Conservation (phyloP, 1,284 basidiomycete genomes). For the Taiwanofungus camphoratus region DNA sequence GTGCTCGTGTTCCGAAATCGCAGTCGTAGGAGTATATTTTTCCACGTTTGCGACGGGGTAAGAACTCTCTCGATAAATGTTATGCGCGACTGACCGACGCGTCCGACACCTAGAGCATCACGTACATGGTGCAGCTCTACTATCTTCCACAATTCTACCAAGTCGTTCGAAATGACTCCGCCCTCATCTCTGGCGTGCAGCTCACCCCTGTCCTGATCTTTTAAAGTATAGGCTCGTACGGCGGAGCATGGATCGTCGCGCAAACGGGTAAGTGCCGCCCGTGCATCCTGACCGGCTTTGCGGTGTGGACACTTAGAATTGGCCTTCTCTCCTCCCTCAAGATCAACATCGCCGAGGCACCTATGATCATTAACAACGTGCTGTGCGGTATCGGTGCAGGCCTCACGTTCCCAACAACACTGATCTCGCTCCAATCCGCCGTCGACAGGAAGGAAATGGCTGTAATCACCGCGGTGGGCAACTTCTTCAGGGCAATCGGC, state of each 20-base stretch:
- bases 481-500: constrained; percentile 35
- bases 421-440: constrained; percentile 26
- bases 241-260: constrained; percentile 11
- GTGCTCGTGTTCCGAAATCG: constrained; percentile 36
- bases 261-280: constrained; percentile 29
- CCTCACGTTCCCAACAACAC: constrained; percentile 17
- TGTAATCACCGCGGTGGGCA: constrained; percentile 19
- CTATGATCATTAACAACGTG: constrained; percentile 36
- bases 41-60: constrained; percentile 29
- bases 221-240: constrained; percentile 26
- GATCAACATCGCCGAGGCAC: constrained; percentile 28
- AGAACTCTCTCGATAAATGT: constrained; percentile 24
- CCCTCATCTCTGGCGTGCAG: constrained; percentile 37
- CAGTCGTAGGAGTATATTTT: constrained; percentile 34
- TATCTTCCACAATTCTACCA: constrained; percentile 44
- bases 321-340: constrained; percentile 27
- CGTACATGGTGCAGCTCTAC: constrained; percentile 14
- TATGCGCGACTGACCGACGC: too few relatives aligned
- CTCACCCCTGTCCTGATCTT: constrained; percentile 32
- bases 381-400: constrained; percentile 29
- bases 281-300: constrained; percentile 19
- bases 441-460: constrained; percentile 33
- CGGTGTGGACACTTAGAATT: constrained; percentile 35
- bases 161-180: constrained; percentile 37
- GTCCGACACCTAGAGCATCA: not conserved